phyloP scores from a whole-genome alignment of 768 basidiomycete species.

The Suillus discolor region DNA sequence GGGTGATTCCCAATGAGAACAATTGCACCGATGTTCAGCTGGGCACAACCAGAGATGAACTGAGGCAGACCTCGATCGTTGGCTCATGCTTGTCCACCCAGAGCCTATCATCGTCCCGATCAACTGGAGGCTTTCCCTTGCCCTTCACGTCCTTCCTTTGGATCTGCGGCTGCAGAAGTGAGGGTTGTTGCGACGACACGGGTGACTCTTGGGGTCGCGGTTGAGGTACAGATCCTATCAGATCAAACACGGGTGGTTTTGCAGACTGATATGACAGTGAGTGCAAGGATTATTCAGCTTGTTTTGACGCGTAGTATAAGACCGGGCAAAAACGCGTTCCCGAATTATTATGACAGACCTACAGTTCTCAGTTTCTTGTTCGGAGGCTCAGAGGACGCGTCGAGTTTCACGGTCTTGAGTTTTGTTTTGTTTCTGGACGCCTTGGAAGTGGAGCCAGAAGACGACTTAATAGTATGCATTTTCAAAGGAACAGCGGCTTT shows the following conservation, averaged over 20 bases:
- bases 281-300: conserved; percentile 6
- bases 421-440: conserved; percentile 10
- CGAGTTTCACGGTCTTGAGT: conserved; percentile 28
- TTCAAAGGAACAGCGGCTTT: neutral
- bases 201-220: conserved; percentile 11
- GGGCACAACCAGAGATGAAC: conserved; percentile 6
- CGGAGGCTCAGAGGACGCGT: conserved; percentile 20
- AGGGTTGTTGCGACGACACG: conserved; percentile 1
- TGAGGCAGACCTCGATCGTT: conserved; percentile 48
- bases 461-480: neutral
- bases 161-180: conserved; percentile 6
- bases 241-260: conserved; percentile 25
- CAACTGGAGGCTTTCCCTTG: conserved; percentile 20
- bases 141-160: conserved; percentile 23
- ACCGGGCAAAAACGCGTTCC: neutral
- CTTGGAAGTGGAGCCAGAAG: neutral
- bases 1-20: conserved; percentile 3
- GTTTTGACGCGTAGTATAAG: neutral
- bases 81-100: conserved; percentile 73
- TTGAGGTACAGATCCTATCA: conserved; percentile 17
- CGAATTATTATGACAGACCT: conserved; percentile 4
- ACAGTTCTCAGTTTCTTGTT: conserved; percentile 22
- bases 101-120: conserved; percentile 39
- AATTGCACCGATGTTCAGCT: neutral
- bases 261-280: conserved; percentile 13